Conservation (phyloP, 305 asterid genomes). For the Fraxinus platypoda region DNA sequence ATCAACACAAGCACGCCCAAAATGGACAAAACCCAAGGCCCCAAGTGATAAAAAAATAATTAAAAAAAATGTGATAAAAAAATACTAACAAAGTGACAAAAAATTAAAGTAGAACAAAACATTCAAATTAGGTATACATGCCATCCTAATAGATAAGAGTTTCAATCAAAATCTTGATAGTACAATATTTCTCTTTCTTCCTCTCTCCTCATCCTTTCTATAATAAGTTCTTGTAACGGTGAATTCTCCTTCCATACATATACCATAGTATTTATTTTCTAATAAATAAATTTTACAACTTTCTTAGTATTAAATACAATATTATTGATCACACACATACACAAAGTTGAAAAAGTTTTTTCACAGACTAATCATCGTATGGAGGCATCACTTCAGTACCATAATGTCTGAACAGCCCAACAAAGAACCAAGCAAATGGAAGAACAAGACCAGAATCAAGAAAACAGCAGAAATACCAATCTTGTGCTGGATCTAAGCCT, state of each 20-base stretch:
- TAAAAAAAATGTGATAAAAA: background rate
- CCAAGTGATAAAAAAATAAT: background rate
- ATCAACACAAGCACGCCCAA: slow-evolving; percentile 5
- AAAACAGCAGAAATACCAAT: slow-evolving; percentile 18
- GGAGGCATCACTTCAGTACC: slow-evolving; percentile 33
- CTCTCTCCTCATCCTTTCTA: slow-evolving; percentile 29
- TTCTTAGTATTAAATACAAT: slow-evolving; percentile 32
- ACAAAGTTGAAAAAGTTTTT: background rate
- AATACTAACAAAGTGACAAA: slow-evolving; percentile 21
- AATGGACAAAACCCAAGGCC: slow-evolving; percentile 24
- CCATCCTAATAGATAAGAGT: background rate
- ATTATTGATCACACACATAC: slow-evolving; percentile 15
- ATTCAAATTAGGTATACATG: slow-evolving; percentile 22
- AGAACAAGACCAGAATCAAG: slow-evolving; percentile 19
- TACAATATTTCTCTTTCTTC: slow-evolving; percentile 9
- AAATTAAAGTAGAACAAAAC: background rate
- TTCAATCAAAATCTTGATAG: slow-evolving; percentile 24
- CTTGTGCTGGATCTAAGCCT: slow-evolving; percentile 54
- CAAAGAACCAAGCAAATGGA: slow-evolving; percentile 4
- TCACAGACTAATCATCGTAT: slow-evolving; percentile 20
- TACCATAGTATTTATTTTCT: slow-evolving; percentile 38
- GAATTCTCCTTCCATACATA: slow-evolving; percentile 44
- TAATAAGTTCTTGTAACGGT: slow-evolving; percentile 46
- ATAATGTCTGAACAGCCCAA: background rate
- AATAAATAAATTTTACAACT: slow-evolving; percentile 34